These are phyloP conservation scores for Aspergillus pseudoviridinutans DNA, from an alignment of 2,329 filamentous ascomycete genomes.

Conservation along the genomic window DNA sequence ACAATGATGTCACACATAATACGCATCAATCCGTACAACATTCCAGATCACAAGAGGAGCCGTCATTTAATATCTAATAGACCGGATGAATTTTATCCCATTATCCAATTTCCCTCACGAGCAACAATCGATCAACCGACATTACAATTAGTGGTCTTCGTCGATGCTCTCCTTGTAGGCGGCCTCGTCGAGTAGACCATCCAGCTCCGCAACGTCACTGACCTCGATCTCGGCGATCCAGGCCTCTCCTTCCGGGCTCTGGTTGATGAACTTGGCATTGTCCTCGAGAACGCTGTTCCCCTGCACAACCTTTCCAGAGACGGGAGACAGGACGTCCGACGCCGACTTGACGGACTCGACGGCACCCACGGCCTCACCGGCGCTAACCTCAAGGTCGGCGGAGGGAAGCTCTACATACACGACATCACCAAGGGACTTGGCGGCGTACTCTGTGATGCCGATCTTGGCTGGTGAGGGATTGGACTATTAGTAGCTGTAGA, in stretches of 20 bases:
- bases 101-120: background rate
- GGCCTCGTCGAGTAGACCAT: constrained; percentile 70
- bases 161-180: constrained; percentile 72
- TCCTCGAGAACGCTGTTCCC: constrained; percentile 74
- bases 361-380: constrained; percentile 83
- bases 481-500: background rate
- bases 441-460: constrained; percentile 88
- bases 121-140: background rate
- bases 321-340: constrained; percentile 91
- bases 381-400: constrained; percentile 61
- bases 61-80: constrained; percentile 2
- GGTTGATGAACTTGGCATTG: constrained; percentile 82
- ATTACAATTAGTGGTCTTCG: constrained; percentile 37
- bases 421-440: constrained; percentile 88
- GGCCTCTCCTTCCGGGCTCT: constrained; percentile 81
- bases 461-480: constrained; percentile 51
- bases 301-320: constrained; percentile 70
- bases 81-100: background rate
- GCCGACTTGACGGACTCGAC: constrained; percentile 98
- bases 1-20: constrained; percentile 12
- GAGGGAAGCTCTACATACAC: constrained; percentile 94
- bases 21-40: constrained; percentile 2
- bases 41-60: constrained; percentile 6
- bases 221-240: constrained; percentile 92
- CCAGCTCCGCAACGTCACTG: constrained; percentile 64